Evolutionary conservation across 371 early-diverging fungal species (phyloP), one percentile per base, ranked within the genome.

Genomic region (Rhizopus stolonifer): DNA sequence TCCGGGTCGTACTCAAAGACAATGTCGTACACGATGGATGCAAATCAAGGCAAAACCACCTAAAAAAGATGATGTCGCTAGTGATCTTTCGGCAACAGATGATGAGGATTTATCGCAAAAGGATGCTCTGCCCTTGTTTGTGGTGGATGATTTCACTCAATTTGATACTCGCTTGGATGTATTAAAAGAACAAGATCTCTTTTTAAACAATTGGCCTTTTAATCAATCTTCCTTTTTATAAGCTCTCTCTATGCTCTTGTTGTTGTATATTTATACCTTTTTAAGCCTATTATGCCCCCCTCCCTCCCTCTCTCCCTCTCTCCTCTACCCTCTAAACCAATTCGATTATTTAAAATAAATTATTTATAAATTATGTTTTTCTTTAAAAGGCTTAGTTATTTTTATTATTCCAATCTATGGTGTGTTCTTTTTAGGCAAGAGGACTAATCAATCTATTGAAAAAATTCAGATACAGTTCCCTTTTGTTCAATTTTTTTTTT

Each of bases 11-110:
- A 90, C 90, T 1, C 84, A 83, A 64, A 69, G 88, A 23, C 90
- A 89, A 56, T 89, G 90, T 38, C 75, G 90, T 18, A 86, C 88
- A 5, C 76, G 90, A 25, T 89, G 83, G 83, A 79, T 80, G 42
- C 81, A 82, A 54, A 61, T 81, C 7, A 74, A 77, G 46, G 70
- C 42, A 63, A 70, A 15, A 58, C 56, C n/a, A 15, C 53, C 46
- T 26, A 58, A 52, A 19, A 24, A 44, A 13, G 64, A 64, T 19
- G 64, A 64, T 24, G 48, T 26, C 9, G 58, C 64, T 3, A 64
- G 64, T 38, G 58, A 54, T 31, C 43, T 50, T 9, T 54, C 64
- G n/a, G n/a, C n/a, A n/a, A 58, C 64, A 7, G 64, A 64, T 26
- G 64, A 61, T 22, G 61, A 61, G 22, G 64, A 64, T n/a, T 53